These are phyloP conservation scores for Sextonia rubra DNA, from an alignment of 164 flowering plant genomes.

Conservation along the genomic window DNA sequence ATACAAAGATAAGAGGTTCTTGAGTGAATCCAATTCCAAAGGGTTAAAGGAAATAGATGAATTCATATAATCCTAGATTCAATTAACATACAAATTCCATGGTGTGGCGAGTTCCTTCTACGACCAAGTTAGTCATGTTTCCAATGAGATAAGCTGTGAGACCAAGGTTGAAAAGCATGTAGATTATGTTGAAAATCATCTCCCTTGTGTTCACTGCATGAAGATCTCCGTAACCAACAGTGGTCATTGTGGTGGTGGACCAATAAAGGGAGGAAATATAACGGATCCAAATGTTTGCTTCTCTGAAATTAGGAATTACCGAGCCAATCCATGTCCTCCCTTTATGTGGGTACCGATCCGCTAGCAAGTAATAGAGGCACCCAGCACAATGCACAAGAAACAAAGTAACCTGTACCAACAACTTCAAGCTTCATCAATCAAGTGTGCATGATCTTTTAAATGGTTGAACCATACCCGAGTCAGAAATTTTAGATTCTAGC, in stretches of 20 bases:
- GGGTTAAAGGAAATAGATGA: not conserved
- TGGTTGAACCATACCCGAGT: not conserved
- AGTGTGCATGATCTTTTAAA: not conserved
- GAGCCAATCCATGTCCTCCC: constrained; percentile 84
- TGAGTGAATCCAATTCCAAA: not conserved
- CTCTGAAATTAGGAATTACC: constrained; percentile 60
- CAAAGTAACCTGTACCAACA: constrained; percentile 62
- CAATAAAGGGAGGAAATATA: constrained; percentile 82
- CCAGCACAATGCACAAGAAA: constrained; percentile 83
- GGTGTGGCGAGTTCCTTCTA: constrained; percentile 91
- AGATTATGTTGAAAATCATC: constrained; percentile 81
- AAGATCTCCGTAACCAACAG: constrained; percentile 94
- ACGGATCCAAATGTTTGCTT: constrained; percentile 55
- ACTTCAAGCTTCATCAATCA: not conserved
- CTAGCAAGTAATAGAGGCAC: constrained; percentile 79
- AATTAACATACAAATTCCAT: constrained; percentile 82
- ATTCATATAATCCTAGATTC: not conserved
- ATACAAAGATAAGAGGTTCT: not conserved
- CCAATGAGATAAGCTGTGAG: constrained; percentile 91
- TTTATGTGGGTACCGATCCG: constrained; percentile 65
- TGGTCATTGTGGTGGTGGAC: constrained; percentile 90
- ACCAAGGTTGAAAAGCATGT: constrained; percentile 96
- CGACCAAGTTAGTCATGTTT: constrained; percentile 95
- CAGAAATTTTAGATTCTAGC: not conserved
- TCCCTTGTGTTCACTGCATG: constrained; percentile 84